Evolutionary conservation across 164 flowering plant genomes (phyloP).

Genomic region (Vitis amurensis): DNA sequence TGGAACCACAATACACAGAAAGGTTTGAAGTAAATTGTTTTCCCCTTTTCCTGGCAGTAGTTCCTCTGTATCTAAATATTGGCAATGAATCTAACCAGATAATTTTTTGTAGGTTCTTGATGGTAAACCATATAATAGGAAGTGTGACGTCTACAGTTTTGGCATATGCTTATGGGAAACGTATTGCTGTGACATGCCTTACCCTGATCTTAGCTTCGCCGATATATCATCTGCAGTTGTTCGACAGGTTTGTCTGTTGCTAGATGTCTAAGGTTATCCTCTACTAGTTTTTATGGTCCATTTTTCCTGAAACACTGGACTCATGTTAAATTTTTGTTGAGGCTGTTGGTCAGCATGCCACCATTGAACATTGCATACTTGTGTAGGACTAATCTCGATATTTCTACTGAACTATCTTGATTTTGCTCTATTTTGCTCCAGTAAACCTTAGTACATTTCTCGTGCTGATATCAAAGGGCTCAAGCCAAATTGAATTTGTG

Average conservation of each 20-base stretch:
- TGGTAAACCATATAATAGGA: slow-evolving; percentile 91
- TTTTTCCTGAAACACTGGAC: not conserved
- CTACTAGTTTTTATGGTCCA: not conserved
- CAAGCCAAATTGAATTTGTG: too few species aligned
- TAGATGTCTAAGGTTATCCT: not conserved
- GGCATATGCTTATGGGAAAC: slow-evolving; percentile 98
- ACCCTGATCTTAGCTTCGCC: slow-evolving; percentile 81
- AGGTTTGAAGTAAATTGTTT: not conserved
- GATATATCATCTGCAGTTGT: slow-evolving; percentile 92
- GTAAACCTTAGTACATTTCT: not conserved
- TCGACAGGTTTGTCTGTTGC: slow-evolving; percentile 54
- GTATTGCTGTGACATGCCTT: slow-evolving; percentile 97
- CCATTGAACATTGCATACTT: not conserved
- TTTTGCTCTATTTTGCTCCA: not conserved
- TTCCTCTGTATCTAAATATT: not conserved
- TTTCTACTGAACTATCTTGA: too few species aligned
- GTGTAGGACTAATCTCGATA: not conserved
- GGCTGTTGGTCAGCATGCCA: not conserved
- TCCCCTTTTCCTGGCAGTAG: not conserved
- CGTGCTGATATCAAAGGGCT: too few species aligned
- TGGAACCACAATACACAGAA: not conserved
- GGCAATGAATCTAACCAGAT: not conserved
- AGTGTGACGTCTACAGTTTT: slow-evolving; percentile 93
- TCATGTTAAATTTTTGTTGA: not conserved
- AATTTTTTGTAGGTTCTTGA: slow-evolving; percentile 67